These are phyloP conservation scores for Pythium inflatum DNA, from an alignment of 352 stramenopile genomes.

Conservation along the genomic window DNA sequence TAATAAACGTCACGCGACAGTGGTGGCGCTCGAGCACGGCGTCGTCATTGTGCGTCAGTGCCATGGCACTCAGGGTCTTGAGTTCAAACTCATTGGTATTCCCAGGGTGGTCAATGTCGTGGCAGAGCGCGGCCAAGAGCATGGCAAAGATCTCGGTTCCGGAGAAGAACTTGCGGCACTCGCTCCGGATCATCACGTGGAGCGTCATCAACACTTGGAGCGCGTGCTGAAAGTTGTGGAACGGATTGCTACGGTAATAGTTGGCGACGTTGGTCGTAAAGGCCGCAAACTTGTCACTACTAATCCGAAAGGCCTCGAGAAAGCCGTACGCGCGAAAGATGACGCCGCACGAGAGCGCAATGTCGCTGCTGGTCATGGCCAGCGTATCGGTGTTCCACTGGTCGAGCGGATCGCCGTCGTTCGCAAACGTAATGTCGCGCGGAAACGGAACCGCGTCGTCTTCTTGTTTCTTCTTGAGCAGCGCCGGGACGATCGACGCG, in stretches of 20 bases:
- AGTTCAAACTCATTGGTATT: constrained; percentile 92
- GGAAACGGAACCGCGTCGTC: constrained; percentile 63
- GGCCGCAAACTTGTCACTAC: constrained; percentile 37
- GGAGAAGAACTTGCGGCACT: constrained; percentile 67
- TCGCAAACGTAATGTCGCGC: constrained; percentile 55
- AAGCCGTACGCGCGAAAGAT: constrained; percentile 43
- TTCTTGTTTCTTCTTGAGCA: constrained; percentile 54
- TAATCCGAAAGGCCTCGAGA: constrained; percentile 41
- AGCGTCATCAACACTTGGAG: constrained; percentile 89
- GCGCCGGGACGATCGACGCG: constrained; percentile 25
- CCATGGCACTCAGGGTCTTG: constrained; percentile 72
- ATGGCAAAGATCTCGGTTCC: constrained; percentile 85
- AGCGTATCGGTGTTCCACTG: constrained; percentile 59
- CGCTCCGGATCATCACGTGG: constrained; percentile 51
- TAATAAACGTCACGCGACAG: constrained; percentile 78
- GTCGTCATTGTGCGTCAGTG: constrained; percentile 88
- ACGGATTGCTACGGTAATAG: constrained; percentile 88
- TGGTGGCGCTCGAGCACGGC: constrained; percentile 91
- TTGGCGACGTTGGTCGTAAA: constrained; percentile 50
- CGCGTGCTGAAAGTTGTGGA: constrained; percentile 92
- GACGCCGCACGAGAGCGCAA: constrained; percentile 24
- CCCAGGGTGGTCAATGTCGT: constrained; percentile 92
- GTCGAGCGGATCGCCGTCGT: constrained; percentile 52
- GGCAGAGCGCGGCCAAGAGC: constrained; percentile 85
- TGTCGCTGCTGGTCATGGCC: constrained; percentile 26